Base-by-base conservation (phyloP, 768 basidiomycete genomes). In the Naganishia antarctica region DNA sequence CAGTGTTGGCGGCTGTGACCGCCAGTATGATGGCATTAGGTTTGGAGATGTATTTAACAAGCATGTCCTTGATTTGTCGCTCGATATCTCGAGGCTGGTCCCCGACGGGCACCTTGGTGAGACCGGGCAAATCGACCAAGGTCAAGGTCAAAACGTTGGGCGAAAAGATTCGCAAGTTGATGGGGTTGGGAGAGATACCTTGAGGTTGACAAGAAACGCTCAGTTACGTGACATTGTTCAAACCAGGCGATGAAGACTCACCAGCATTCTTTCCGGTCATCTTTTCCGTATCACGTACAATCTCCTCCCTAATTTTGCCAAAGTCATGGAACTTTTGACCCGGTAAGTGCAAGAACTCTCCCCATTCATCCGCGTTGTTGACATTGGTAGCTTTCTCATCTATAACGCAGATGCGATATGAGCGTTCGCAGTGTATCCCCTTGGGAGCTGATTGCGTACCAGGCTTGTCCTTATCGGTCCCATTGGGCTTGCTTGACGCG, bases 281-380 rank as follows among this genome's bases (percentile, higher is more conserved):
- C 64, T 90, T 89, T 76, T 98, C 96, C 0, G 96, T 99, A 78
- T 99, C 96, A 68, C 87, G 86, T 31, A 97, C 84, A 69, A 99
- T 99, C 79, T 99, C 96, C 43, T 88, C 90, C 64, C 94, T 83
- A 75, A 98, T 96, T 82, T 96, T 93, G 70, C 86, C 83, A 80
- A 99, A 99, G 81, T 99, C 94, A 77, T 87, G 90, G 80, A 98
- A 93, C 80, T 98, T 99, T 81, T 98, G 89, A 65, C 89, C 89
- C 0, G 94, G 96, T 41, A 97, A 83, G 71, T 80, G 91, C 31
- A 97, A 82, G 83, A 99, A 99, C 79, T 99, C 96, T 71, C 94
- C 96, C 96, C 96, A 99, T 78, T 98, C 96, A 70, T 96, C 86
- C 61, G 86, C 81, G 76, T 98, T 98, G 78, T 88, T 90, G 29